Base-by-base conservation (phyloP, 2,329 filamentous ascomycete species). In the Tolypocladium ovalisporum region DNA sequence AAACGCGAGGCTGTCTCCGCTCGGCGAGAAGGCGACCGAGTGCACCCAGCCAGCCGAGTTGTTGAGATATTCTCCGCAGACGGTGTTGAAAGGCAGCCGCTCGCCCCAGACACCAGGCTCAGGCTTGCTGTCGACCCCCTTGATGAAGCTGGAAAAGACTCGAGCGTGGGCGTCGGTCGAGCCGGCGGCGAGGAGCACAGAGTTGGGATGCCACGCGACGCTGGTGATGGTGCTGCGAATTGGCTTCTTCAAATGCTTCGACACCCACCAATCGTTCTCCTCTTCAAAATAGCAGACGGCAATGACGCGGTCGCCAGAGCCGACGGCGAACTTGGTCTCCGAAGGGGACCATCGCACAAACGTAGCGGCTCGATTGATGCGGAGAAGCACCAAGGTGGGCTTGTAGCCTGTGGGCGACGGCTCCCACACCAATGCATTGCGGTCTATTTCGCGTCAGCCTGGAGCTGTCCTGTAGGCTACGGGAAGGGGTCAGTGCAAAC, bases 241-340 rank as follows among this genome's bases (percentile, higher is more conserved):
- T 24, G 94, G 94, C 82, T 97, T 99, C 84, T 97, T 97, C 69
- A 99, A 77, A 75, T 99, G 94, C 81, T 99, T 99, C 40, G 92
- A 97, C 47, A 99, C 93, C 94, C 94, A 99, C 94, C 94, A 99
- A 78, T 99, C 92, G 75, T 99, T 97, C 75, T 99, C 94, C 72
- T 96, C 90, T 70, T 99, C 94, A 66, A 99, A 99, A 78, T 97
- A 97, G 80, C 94, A 99, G 65, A 97, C 83, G 44, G 94, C 91
- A 67, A 99, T 96, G 63, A 96, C 88, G 62, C 94, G 87, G 65
- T 96, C 94, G 61, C 94, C 94, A 34, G 92, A 97, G 60, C 94
- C 94, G 32, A 97, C 94, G 56, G 94, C 94, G 72, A 99, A 99
- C 75, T 99, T 99, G 71, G 86, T 88, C 79, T 99, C 94, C 27